Percentiles rank a stretch among this genome's conserved stretches.
These are phyloP conservation scores for Conringia planisiliqua DNA, from an alignment of 345 rosid species.

Conservation along the genomic window DNA sequence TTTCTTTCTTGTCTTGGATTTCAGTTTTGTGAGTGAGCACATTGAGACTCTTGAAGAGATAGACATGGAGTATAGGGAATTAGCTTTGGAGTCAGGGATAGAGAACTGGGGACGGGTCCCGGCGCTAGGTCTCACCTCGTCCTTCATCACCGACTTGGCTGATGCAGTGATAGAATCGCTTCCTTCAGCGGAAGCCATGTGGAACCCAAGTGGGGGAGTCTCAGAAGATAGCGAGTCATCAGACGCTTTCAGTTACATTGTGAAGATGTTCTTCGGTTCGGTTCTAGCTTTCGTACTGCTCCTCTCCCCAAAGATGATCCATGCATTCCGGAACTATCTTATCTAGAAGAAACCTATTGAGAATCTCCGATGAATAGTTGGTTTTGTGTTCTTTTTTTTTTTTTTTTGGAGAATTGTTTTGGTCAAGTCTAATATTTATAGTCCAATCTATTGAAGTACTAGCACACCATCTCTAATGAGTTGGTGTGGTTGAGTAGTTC, in stretches of 20 bases:
- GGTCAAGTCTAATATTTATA: constrained; percentile 11
- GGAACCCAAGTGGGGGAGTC: constrained; percentile 20
- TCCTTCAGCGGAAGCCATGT: constrained; percentile 65
- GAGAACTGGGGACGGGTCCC: constrained; percentile 95
- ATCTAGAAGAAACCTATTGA: constrained; percentile 20
- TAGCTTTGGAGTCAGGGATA: constrained; percentile 86
- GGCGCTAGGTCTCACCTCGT: constrained; percentile 71
- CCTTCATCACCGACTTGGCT: constrained; percentile 86
- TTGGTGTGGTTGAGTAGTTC: constrained; percentile 33
- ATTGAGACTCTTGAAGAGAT: constrained; percentile 95
- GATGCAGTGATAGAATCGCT: constrained; percentile 87
- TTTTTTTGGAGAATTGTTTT: constrained; percentile 5
- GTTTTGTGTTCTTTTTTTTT: background rate
- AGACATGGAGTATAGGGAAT: constrained; percentile 81
- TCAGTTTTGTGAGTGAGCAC: constrained; percentile 93
- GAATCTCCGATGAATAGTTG: background rate
- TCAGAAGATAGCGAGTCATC: constrained; percentile 43
- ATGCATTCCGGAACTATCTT: constrained; percentile 60
- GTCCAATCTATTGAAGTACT: constrained; percentile 34
- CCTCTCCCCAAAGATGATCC: constrained; percentile 48
- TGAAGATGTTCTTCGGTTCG: constrained; percentile 75
- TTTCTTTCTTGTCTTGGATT: constrained; percentile 1
- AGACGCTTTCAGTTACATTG: constrained; percentile 46
- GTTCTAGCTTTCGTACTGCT: constrained; percentile 66
- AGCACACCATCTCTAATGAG: constrained; percentile 23